These are phyloP conservation scores for Paspalum vaginatum DNA, from an alignment of 176 grass and related monocot genomes.

Conservation along the genomic window DNA sequence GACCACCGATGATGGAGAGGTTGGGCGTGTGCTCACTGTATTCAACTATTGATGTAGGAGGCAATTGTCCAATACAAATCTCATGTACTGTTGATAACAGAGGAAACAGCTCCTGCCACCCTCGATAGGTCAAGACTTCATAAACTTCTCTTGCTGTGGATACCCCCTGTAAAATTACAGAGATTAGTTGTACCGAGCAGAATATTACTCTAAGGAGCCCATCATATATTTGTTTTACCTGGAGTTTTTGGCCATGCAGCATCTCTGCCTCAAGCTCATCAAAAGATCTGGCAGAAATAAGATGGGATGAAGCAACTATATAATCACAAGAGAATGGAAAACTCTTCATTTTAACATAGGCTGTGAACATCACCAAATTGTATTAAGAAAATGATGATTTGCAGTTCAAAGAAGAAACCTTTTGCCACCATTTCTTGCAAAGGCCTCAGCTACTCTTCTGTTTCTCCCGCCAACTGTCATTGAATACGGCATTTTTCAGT, in stretches of 20 bases:
- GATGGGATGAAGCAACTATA: conserved; percentile 4
- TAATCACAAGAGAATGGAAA: conserved; percentile 11
- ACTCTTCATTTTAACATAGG: background rate
- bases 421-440: conserved; percentile 88
- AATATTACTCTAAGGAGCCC: background rate
- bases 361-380: background rate
- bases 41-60: conserved; percentile 86
- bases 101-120: conserved; percentile 80
- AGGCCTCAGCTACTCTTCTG: conserved; percentile 90
- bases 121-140: conserved; percentile 73
- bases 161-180: conserved; percentile 63
- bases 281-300: conserved; percentile 67
- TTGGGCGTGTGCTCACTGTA: conserved; percentile 71
- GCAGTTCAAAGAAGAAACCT: conserved; percentile 56
- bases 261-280: conserved; percentile 89
- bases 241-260: conserved; percentile 88
- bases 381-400: background rate
- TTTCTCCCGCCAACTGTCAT: conserved; percentile 91
- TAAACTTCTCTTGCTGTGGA: conserved; percentile 89
- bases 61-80: conserved; percentile 77
- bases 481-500: conserved; percentile 31
- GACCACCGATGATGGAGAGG: conserved; percentile 50
- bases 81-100: conserved; percentile 80
- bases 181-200: conserved; percentile 7
- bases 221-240: conserved; percentile 54